These are phyloP conservation scores for Smallanthus sonchifolius DNA, from an alignment of 129 eudicot genomes.

Conservation along the genomic window DNA sequence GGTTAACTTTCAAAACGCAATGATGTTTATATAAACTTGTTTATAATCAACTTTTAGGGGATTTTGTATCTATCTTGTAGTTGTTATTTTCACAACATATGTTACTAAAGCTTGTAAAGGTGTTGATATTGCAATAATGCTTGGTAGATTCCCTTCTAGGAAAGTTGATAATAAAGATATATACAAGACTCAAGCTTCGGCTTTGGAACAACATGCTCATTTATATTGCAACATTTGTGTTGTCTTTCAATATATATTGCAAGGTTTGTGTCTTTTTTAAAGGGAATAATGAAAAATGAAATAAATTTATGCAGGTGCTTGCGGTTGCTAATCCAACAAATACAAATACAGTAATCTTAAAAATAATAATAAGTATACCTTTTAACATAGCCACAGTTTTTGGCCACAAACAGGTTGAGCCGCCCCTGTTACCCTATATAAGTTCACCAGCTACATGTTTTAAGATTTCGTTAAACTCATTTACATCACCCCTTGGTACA, in stretches of 20 bases:
- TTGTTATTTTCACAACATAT: slow-evolving; percentile 71
- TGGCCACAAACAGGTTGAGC: too few species aligned
- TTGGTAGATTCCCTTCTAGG: slow-evolving; percentile 73
- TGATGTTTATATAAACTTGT: neutral
- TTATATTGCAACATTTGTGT: slow-evolving; percentile 53
- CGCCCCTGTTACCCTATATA: too few species aligned
- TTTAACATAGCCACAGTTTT: too few species aligned
- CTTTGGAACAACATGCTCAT: slow-evolving; percentile 79
- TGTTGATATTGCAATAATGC: slow-evolving; percentile 74
- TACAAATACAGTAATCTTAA: slow-evolving; percentile 4
- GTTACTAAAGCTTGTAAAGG: slow-evolving; percentile 72
- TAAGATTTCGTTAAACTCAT: too few species aligned
- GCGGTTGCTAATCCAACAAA: slow-evolving; percentile 2
- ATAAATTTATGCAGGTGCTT: neutral
- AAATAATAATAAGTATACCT: too few species aligned
- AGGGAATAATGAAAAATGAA: neutral
- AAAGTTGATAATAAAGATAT: slow-evolving; percentile 73
- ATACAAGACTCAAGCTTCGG: slow-evolving; percentile 81
- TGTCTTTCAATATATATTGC: neutral
- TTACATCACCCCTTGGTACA: too few species aligned
- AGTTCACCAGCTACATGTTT: too few species aligned
- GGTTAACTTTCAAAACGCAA: slow-evolving; percentile 34
- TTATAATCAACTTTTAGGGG: neutral
- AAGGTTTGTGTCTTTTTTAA: neutral
- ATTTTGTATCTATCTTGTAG: slow-evolving; percentile 27